phyloP scores from a whole-genome alignment of 2,329 filamentous ascomycete species.

The Aspergillus vadensis region DNA sequence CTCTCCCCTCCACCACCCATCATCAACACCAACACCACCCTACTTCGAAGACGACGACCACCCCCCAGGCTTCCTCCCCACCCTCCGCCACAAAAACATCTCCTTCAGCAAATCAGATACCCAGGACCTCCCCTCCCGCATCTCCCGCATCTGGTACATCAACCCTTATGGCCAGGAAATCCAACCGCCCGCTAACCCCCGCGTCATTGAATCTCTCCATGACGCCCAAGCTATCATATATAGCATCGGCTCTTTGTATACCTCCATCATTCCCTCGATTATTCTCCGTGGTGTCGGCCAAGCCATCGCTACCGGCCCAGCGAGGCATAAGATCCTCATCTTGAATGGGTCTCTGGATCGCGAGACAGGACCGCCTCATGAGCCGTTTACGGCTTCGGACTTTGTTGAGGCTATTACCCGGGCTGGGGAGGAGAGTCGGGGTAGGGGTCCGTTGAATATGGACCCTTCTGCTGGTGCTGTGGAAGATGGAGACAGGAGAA shows the following conservation, averaged over 20 bases:
- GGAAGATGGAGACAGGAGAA: neutral
- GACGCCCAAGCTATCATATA: conserved; percentile 74
- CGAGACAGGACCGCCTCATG: conserved; percentile 72
- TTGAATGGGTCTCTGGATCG: conserved; percentile 82
- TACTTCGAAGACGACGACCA: conserved; percentile 52
- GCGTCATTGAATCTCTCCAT: conserved; percentile 70
- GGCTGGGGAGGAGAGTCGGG: conserved; percentile 70
- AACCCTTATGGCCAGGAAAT: conserved; percentile 99
- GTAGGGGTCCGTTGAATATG: conserved; percentile 32
- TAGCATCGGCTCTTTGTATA: conserved; percentile 92
- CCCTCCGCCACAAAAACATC: conserved; percentile 77
- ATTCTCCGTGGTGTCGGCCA: conserved; percentile 75
- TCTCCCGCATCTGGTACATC: conserved; percentile 91
- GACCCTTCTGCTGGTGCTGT: neutral
- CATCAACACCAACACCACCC: conserved; percentile 7
- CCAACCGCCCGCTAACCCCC: conserved; percentile 76
- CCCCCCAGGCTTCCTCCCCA: conserved; percentile 68
- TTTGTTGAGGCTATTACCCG: conserved; percentile 79
- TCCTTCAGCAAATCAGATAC: conserved; percentile 77
- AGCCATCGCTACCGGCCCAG: conserved; percentile 55
- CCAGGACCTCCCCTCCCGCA: conserved; percentile 75
- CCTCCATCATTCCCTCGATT: conserved; percentile 80
- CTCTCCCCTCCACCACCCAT: conserved; percentile 29
- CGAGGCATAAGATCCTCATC: conserved; percentile 74
- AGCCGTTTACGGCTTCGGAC: conserved; percentile 72